These are phyloP conservation scores for Novymonas esmeraldas DNA, from an alignment of 208 protist genomes.

Conservation along the genomic window DNA sequence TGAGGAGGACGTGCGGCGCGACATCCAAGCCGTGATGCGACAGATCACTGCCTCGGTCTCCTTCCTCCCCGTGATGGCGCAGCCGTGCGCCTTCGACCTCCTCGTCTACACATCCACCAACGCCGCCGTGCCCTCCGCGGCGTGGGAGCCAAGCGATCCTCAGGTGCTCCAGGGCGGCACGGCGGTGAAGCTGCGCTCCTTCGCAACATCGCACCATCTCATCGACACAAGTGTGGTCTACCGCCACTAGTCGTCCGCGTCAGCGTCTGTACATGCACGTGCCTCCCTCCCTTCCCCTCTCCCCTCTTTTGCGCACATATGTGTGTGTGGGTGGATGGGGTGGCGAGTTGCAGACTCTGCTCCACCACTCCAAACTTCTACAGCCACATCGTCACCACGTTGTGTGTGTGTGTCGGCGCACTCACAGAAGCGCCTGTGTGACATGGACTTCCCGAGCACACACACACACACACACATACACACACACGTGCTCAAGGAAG, in stretches of 20 bases:
- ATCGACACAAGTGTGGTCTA: slow-evolving; percentile 91
- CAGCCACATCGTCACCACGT: too few relatives aligned
- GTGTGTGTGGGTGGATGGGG: not conserved
- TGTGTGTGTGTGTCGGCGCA: not conserved
- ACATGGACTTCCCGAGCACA: too few relatives aligned
- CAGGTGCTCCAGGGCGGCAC: slow-evolving; percentile 93
- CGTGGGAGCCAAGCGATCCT: slow-evolving; percentile 96
- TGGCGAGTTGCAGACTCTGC: too few relatives aligned
- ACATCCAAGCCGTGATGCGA: slow-evolving; percentile 96
- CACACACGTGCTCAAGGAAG: too few relatives aligned
- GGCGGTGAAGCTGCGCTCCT: slow-evolving; percentile 95
- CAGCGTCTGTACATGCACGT: not conserved
- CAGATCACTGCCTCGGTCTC: slow-evolving; percentile 98
- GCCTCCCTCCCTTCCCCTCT: not conserved
- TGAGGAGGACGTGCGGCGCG: slow-evolving; percentile 91
- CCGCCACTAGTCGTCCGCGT: slow-evolving; percentile 34
- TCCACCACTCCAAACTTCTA: too few relatives aligned
- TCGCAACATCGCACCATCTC: slow-evolving; percentile 93
- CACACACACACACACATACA: too few relatives aligned
- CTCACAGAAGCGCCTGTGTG: too few relatives aligned
- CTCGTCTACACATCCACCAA: slow-evolving; percentile 93
- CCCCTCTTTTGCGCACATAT: not conserved
- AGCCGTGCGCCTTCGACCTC: slow-evolving; percentile 91
- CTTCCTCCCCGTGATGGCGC: slow-evolving; percentile 95
- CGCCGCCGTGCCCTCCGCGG: slow-evolving; percentile 68